These are phyloP conservation scores for Boletellus deceptivus DNA, from an alignment of 1,284 basidiomycete genomes.

Conservation along the genomic window DNA sequence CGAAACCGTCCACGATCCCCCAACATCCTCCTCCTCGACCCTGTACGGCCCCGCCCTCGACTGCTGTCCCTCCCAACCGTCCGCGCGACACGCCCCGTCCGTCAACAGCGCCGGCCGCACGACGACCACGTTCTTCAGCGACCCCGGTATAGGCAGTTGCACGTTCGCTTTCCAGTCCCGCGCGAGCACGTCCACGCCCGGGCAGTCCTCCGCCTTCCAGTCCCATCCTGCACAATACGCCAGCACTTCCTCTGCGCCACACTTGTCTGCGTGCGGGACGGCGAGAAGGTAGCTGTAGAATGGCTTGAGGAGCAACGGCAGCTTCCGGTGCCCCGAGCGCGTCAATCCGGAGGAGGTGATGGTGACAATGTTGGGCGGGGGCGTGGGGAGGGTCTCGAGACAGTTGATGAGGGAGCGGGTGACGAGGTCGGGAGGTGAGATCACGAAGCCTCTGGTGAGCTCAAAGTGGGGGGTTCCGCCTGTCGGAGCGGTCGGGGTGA, in stretches of 20 bases:
- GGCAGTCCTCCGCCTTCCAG: conserved; percentile 42
- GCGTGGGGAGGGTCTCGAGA: conserved; percentile 28
- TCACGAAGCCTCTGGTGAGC: conserved; percentile 24
- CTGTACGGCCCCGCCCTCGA: conserved; percentile 31
- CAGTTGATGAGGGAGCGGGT: conserved; percentile 29
- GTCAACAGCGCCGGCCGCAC: conserved; percentile 57
- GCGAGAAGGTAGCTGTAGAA: conserved; percentile 43
- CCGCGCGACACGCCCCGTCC: conserved; percentile 51
- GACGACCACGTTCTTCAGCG: conserved; percentile 44
- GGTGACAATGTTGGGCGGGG: conserved; percentile 48
- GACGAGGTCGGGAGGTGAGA: conserved; percentile 31
- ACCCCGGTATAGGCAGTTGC: conserved; percentile 40
- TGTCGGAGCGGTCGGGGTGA: conserved; percentile 3
- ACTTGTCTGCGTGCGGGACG: conserved; percentile 54
- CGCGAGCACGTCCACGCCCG: conserved; percentile 38
- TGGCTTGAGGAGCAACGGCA: conserved; percentile 49
- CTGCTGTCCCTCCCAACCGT: conserved; percentile 4
- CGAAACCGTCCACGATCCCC: conserved; percentile 51
- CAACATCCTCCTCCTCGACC: conserved; percentile 37
- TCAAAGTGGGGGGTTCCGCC: conserved; percentile 20
- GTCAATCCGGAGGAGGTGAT: conserved; percentile 55
- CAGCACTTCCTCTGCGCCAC: conserved; percentile 50
- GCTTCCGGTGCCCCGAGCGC: conserved; percentile 38
- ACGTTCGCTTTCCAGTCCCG: conserved; percentile 38
- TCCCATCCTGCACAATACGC: conserved; percentile 44